Percentiles rank a stretch among this genome's conserved stretches.
Evolutionary conservation across 2,329 filamentous ascomycete genomes (phyloP).

Genomic region (Ceratocystiopsis brevicomis): DNA sequence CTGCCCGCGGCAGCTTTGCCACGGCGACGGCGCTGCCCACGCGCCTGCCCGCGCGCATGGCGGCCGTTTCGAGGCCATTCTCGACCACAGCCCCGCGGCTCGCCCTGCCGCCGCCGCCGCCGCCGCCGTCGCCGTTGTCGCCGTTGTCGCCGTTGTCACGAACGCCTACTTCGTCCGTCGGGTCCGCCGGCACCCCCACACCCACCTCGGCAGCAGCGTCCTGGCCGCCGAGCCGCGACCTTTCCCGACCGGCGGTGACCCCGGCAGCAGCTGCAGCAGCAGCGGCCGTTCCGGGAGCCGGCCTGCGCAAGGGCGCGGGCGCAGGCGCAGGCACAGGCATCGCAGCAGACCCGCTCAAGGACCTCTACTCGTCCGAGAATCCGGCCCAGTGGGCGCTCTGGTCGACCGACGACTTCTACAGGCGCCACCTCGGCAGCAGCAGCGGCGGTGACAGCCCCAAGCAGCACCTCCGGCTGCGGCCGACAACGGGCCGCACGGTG

Average conservation of each 20-base stretch:
- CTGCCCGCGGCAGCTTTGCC: too few species aligned
- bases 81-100: constrained; percentile 2
- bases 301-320: too few species aligned
- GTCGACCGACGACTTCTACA: constrained; percentile 10
- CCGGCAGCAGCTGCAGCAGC: too few species aligned
- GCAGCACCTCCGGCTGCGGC: constrained; percentile 13
- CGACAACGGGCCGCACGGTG: constrained; percentile 25
- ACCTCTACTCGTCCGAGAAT: constrained; percentile 6
- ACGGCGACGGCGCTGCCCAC: too few species aligned
- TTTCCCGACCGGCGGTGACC: too few species aligned
- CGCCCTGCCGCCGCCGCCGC: neutral
- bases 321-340: too few species aligned
- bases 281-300: too few species aligned
- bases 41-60: too few species aligned
- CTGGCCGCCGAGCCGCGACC: too few species aligned
- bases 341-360: neutral
- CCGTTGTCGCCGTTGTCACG: neutral
- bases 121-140: neutral
- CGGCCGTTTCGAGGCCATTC: neutral
- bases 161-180: neutral
- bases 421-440: constrained; percentile 2
- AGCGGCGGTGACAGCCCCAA: neutral
- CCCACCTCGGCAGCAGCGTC: neutral
- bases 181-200: neutral
- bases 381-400: constrained; percentile 8